These are phyloP conservation scores for Coemansia sp. DNA, from an alignment of 192 early-diverging fungal species.

Conservation along the genomic window DNA sequence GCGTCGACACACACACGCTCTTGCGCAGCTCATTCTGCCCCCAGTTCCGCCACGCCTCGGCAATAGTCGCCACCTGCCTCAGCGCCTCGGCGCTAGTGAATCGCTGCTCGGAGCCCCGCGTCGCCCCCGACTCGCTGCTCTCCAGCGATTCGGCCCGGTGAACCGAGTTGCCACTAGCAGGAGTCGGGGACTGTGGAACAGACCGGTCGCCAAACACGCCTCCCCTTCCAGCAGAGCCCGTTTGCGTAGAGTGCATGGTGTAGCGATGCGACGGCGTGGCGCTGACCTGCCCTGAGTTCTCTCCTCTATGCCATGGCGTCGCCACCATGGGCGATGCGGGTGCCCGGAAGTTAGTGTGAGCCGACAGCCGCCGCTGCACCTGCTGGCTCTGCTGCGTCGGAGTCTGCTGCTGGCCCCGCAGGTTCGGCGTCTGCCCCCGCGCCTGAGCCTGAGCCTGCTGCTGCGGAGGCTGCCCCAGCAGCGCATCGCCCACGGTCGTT, in stretches of 20 bases:
- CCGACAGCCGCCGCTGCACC: conserved; percentile 22
- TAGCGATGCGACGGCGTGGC: conserved; percentile 25
- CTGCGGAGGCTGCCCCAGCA: conserved; percentile 26
- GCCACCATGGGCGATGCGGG: not conserved
- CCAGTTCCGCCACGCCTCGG: conserved; percentile 46
- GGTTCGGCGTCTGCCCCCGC: not conserved
- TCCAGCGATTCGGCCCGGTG: conserved; percentile 7
- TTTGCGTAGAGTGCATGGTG: conserved; percentile 40
- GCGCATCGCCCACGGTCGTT: conserved; percentile 31
- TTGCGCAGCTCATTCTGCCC: conserved; percentile 43
- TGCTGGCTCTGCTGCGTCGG: conserved; percentile 8
- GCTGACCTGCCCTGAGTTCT: not conserved
- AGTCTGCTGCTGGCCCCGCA: not conserved
- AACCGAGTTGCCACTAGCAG: conserved; percentile 13
- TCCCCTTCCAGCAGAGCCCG: not conserved
- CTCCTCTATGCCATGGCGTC: not conserved
- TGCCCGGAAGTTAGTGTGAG: conserved; percentile 3
- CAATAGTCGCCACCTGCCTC: conserved; percentile 17
- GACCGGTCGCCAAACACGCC: conserved; percentile 16
- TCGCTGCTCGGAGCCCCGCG: not conserved
- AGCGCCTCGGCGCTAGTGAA: not conserved
- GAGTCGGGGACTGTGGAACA: conserved; percentile 5
- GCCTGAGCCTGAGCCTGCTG: not conserved
- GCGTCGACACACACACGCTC: conserved; percentile 28
- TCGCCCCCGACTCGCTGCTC: conserved; percentile 12